Evolutionary conservation across 2,329 filamentous ascomycete species (phyloP), one percentile per base, ranked within the genome.

Genomic region (Hypoxylon rubiginosum): DNA sequence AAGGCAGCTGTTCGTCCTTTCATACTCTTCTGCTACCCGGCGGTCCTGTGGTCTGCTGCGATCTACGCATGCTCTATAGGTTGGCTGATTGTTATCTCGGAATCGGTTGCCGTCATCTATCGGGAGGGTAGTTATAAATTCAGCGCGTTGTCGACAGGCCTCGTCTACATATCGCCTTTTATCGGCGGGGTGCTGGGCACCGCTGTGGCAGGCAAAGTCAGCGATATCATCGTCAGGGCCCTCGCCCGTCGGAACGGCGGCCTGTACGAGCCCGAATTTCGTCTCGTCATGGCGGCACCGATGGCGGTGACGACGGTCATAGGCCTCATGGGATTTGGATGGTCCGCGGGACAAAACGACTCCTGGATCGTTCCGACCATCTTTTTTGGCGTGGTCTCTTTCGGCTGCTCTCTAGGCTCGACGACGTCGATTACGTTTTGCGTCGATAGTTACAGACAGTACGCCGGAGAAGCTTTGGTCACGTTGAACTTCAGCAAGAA

Each of bases 401-500:
- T 98, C 75, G 96, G 95, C 0, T 97, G 95, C 80, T 92, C 92
- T 2, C 84, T 98, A 1, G 95, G 93, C 0, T 94, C 91, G 28
- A 97, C 95, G 0, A 98, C 94, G 0, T 86, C 93, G 19, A 97
- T 98, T 74, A 97, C 95, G 0, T 98, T 97, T 74, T 94, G 92
- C 58, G 93, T 98, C 7, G 95, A 98, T 80, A 94, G 91, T 70
- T 97, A 98, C 79, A 86, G 94, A 10, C 91, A 97, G 74, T 97
- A 97, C 78, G 95, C 95, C 0, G 94, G 94, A 19, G 95, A 98
- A 79, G 94, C 95, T 2, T 85, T 98, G 34, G 96, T 98, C 13
- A 97, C 95, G 19, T 83, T 98, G 71, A 98, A 97, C 75, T 96
- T 97, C 75, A 90, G 89, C 80, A 98, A 98, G 84, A 98, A 97